Evolutionary conservation across 139 green algal species (phyloP), one percentile per base, ranked within the genome.

Genomic region (Tetraselmis striata): DNA sequence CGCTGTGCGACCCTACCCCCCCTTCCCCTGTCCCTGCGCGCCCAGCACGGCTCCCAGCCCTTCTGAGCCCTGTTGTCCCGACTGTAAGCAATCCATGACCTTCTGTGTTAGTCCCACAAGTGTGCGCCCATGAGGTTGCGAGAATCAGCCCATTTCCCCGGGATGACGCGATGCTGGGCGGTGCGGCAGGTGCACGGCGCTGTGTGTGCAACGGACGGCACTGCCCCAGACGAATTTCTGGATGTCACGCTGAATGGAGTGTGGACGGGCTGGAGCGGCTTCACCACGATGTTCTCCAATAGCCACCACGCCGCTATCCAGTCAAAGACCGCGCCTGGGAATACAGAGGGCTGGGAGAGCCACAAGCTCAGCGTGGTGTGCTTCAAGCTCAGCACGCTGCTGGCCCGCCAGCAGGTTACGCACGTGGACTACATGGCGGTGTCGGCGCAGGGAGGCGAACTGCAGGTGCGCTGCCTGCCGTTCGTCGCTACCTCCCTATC

Each of bases 191-290:
- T 29, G 74, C 74, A 77, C 26, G 25, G 45, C 45, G 45, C 45
- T 5, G 45, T 67, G 45, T 67, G 45, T 67, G 45, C 45, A 5
- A 67, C 45, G 18, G 45, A 67, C 45, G 18, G 45, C 45, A 18
- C 45, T 18, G 5, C 45, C 11, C 5, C 45, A 25, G 45, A 18
- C 18, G 74, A 28, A 2, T 77, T 77, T 29, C n/a, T 22, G 74
- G 74, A 77, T 29, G 74, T 77, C 2, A 77, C 74, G 74, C 25
- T 77, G 26, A 77, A 77, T 18, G 74, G 74, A 22, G 26, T 77
- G 23, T 77, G 74, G 74, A 77, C 74, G 26, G 74, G 74, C 74
- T 77, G 74, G 74, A 77, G 74, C 74, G 74, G 74, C 74, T 77
- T 77, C 74, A 67, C 45, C 45, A 5, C 5, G 11, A 67, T 5